Base-by-base conservation (phyloP, 495 filamentous ascomycete genomes). In the Aspergillus nanangensis region DNA sequence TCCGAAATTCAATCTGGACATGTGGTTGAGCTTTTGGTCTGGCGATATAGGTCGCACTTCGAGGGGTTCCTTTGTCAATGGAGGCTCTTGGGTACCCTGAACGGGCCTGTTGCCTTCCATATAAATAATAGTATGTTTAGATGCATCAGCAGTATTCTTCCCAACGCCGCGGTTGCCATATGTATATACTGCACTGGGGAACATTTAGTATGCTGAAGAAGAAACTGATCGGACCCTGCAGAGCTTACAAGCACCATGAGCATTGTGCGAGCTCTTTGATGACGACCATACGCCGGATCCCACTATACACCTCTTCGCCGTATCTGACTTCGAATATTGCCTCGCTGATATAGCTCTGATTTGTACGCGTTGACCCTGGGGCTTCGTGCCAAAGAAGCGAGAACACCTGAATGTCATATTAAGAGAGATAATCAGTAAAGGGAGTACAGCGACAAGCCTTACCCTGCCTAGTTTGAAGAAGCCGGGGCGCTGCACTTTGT, bases 1-100 rank as follows among this genome's bases (percentile, higher is more conserved):
- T 11, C 61, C 67, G 39, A 70, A 76, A 36, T 76, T 75, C 15
- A 76, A 35, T 5, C 71, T 56, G 1, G 72, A 75, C 54, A 63
- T 62, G 0, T 32, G 4, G 37, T 76, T 62, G 3, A 76, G 47
- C 20, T 47, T 60, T 35, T 56, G 42, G 8, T 60, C 52, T 8
- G 43, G 44, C 17, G 20, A 49, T 1, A 38, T 47, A 2, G 63
- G 61, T 17, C 37, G 41, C 15, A 71, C 56, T 18, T 57, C 58
- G 3, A 71, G 11, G 11, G 67, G 58, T 13, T 53, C 44, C 42
- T 71, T 71, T 3, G 38, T 49, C 59, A 70, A 58, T 14, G 17
- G 34, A 3, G 57, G 51, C 47, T 70, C 65, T 10, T 32, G 34
- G 0, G 9, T 9, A 1, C 40, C 38, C 31, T 4, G 17, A 1